Conservation (phyloP, 768 basidiomycete species). For the Brasilioporus rufonigricans region DNA sequence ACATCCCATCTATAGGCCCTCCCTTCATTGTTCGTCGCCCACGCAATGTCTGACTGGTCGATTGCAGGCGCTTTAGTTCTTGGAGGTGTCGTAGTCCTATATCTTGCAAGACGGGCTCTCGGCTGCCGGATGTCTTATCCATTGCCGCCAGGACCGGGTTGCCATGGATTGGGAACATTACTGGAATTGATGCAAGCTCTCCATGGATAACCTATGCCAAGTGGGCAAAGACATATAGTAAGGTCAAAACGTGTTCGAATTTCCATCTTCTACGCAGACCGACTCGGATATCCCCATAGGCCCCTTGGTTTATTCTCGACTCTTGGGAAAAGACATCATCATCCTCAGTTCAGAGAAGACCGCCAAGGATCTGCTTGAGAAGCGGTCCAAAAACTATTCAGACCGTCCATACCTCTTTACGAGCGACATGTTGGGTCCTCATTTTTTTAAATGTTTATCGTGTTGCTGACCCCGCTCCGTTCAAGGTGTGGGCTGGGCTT, state of each 20-base stretch:
- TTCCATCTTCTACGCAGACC: too few relatives aligned
- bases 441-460: background rate
- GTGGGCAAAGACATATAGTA: slow-evolving; percentile 10
- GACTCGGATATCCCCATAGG: too few relatives aligned
- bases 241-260: too few relatives aligned
- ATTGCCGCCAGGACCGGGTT: slow-evolving; percentile 10
- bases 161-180: slow-evolving; percentile 3
- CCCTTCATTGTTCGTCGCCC: background rate
- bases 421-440: background rate
- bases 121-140: background rate
- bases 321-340: too few relatives aligned
- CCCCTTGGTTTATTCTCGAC: too few relatives aligned
- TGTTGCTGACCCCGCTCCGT: background rate
- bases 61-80: background rate
- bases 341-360: slow-evolving; percentile 10
- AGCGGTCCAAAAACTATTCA: slow-evolving; percentile 3
- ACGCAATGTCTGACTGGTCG: slow-evolving; percentile 4
- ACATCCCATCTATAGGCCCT: too few relatives aligned
- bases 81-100: background rate
- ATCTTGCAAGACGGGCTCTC: background rate
- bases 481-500: background rate
- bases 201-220: slow-evolving; percentile 12
- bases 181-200: background rate
- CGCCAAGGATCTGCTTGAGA: slow-evolving; percentile 7
- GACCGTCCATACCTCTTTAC: slow-evolving; percentile 3